Evolutionary conservation across 2,329 filamentous ascomycete species (phyloP), one percentile per base, ranked within the genome.

Genomic region (Zelopaecilomyces penicillatus): DNA sequence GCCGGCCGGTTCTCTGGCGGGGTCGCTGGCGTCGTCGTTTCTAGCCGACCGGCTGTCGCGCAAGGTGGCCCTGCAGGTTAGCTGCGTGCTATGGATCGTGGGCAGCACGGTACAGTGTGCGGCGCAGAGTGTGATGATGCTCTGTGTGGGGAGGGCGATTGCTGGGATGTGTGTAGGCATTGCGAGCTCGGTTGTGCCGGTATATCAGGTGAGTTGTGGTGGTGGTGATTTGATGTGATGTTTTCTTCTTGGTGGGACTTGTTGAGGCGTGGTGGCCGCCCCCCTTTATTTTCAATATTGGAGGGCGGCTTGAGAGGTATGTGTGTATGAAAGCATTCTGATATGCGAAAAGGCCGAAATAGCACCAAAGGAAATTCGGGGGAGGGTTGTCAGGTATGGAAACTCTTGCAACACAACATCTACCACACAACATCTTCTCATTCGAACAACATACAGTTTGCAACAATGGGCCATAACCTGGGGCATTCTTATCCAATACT

Each of bases 161-260:
- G 82, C 84, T 50, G 85, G 85, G 36, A 57, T 88, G 52, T 81
- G 80, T 45, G 82, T 89, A 44, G 86, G 85, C 48, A 87, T 89
- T 53, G 80, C 79, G 51, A 86, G 82, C 29, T 80, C 83, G 6
- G 70, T 86, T 54, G 83, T 86, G 2, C 82, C 81, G 0, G 76
- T 85, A 19, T 87, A 86, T 59, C 77, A 84, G 50, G 56, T 58
- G 37, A 29, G 49, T 27, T 11, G 19, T 28, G 2, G 34, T 11
- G 5, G 11, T 19, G n/a, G n/a, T n/a, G n/a, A n/a, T n/a, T n/a
- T n/a, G 19, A 19, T 19, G 2, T 19, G 19, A 19, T 19, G 19
- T 19, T 19, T 19, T 19, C 19, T 19, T 19, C 3, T 19, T 19
- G 19, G 19, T 19, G 19, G 19, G 19, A 19, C 2, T 19, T 19